Base-by-base conservation (phyloP, 352 stramenopile species). In the Phytophthora crassamura region DNA sequence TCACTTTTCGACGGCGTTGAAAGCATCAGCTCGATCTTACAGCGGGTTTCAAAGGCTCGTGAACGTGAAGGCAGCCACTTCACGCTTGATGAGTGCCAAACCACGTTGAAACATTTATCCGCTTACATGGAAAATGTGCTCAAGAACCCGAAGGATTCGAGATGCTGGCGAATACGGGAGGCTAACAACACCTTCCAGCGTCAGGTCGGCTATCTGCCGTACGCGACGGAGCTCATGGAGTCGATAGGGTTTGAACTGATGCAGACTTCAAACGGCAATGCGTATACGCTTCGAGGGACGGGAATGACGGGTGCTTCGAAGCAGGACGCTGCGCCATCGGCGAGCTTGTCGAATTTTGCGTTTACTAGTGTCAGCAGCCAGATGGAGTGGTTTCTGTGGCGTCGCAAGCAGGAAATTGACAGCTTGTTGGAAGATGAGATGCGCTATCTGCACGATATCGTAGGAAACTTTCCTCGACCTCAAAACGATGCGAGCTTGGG, bases 381-480 rank as follows among this genome's bases (percentile, higher is more conserved):
- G 16, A 89, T 77, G 69, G 84, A 93, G 64, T 93, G 82, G 84
- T 93, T 93, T 57, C 49, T 93, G 7, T 93, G 82, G 80, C 67
- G 84, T 42, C 78, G 79, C 15, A 89, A 88, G 47, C 78, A 91
- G 54, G 84, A 93, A 36, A 86, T 93, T 45, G 75, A 90, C 5
- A 65, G 58, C 59, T 46, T 91, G 2, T 46, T 90, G 0, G 67
- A 85, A 30, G 82, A 90, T 8, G 75, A 91, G n/a, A 78, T 90
- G 68, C 68, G 77, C 9, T 88, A 84, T 46, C 59, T 77, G 47
- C 84, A 60, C 10, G 78, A 84, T 30, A 64, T 86, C 18, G 50
- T 86, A 5, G 56, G 35, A 0, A 25, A 43, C 0, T 30, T 67
- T 2, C 12, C 40, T 46, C 28, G 38, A 14, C 34, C 38, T n/a